Conservation (phyloP, 345 rosid genomes). For the Eucalyptus viminalis region DNA sequence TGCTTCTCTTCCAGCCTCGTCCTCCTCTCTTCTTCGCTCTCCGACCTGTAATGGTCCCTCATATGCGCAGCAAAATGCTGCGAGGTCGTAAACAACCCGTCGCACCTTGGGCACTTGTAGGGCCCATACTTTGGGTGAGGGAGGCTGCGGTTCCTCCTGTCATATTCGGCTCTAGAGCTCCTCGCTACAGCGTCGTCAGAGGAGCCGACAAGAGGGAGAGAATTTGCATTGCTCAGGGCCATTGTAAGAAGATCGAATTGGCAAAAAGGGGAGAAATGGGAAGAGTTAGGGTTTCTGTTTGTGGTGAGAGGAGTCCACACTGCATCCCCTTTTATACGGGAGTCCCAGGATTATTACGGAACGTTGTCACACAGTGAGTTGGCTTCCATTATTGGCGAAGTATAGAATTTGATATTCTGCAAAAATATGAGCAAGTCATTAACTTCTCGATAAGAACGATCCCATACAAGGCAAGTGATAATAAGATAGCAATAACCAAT, state of each 20-base stretch:
- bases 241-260: not conserved
- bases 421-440: not conserved
- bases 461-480: not conserved
- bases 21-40: constrained; percentile 2
- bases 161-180: not conserved
- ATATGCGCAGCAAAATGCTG: constrained; percentile 17
- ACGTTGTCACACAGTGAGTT: not conserved
- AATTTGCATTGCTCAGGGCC: not conserved
- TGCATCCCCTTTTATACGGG: not conserved
- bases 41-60: constrained; percentile 1
- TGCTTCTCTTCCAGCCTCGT: constrained; percentile 1
- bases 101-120: constrained; percentile 16
- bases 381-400: not conserved
- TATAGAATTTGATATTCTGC: not conserved
- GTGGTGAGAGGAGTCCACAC: not conserved
- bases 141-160: constrained; percentile 16
- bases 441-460: not conserved
- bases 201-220: not conserved
- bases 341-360: not conserved
- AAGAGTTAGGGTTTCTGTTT: not conserved
- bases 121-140: constrained; percentile 5
- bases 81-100: not conserved
- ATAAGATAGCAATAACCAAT: not conserved
- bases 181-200: not conserved
- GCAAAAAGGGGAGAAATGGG: not conserved